Evolutionary conservation across 1,284 basidiomycete genomes (phyloP), one percentile per base, ranked within the genome.

Genomic region (Moniliophthora roreri): DNA sequence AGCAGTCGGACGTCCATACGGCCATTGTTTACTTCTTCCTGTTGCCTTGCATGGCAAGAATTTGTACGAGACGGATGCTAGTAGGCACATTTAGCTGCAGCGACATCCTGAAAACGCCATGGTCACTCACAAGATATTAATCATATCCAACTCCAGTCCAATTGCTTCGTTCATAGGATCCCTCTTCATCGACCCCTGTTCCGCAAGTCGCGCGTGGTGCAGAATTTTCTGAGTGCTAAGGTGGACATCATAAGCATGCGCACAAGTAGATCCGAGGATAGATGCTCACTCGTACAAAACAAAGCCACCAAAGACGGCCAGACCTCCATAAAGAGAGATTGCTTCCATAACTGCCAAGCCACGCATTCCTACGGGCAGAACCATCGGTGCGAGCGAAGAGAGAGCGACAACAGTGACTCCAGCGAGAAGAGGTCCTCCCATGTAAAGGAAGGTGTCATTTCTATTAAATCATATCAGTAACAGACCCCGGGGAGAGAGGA

Each of bases 351-450:
- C 71, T 4, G 89, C 88, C 23, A 95, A 78, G 20, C 85, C 80
- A 53, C 92, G 84, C 56, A 92, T 72, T 50, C 89, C 89, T 52
- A 91, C 80, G 8, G 93, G 93, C 32, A 95, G 80, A 39, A 89
- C 80, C 83, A 96, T 86, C 0, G 93, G 94, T 6, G 94, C 93
- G 37, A 96, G 73, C 37, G 87, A 88, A 62, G 87, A 87, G 35
- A 94, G 79, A 24, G 93, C 91, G 20, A 96, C 91, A 35, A 95
- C 91, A 5, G 87, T 89, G 18, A 93, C 84, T 55, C 94, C 89
- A 16, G 92, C 93, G 21, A 96, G 78, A 44, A 91, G 80, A 5
- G 89, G 89, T 13, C 87, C 91, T 48, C 93, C 93, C 71, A 93
- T 81, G 70, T 89, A 89, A 28, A 96, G 72, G 68, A 88, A 96